Conservation (phyloP, 208 protist species). For the Acanthamoeba triangularis region DNA sequence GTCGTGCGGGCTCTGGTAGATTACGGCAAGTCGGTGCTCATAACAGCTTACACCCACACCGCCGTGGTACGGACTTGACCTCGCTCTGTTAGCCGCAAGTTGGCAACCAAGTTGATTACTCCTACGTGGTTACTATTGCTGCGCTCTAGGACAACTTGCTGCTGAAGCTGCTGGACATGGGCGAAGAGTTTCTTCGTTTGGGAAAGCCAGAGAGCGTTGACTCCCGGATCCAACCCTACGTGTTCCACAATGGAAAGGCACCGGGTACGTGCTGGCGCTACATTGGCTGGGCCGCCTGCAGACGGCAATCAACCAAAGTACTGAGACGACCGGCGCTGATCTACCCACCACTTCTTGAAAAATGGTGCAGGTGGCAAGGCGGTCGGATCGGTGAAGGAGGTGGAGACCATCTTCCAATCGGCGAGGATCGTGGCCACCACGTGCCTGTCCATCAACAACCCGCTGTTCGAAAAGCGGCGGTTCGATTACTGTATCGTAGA, state of each 20-base stretch:
- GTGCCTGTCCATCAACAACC: constrained; percentile 85
- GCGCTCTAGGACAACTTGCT: constrained; percentile 86
- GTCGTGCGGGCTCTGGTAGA: constrained; percentile 82
- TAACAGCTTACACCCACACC: constrained; percentile 90
- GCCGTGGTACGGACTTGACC: constrained; percentile 92
- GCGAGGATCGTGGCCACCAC: constrained; percentile 87
- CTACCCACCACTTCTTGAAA: background rate
- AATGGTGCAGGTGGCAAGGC: background rate
- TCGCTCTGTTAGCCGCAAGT: too few species aligned
- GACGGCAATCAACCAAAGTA: background rate
- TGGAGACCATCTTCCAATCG: constrained; percentile 71
- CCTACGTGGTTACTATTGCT: background rate
- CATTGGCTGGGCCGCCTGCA: background rate
- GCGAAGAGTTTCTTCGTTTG: constrained; percentile 87
- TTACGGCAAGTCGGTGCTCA: constrained; percentile 83
- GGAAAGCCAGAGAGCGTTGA: constrained; percentile 78
- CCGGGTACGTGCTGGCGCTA: constrained; percentile 21
- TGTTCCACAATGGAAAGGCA: constrained; percentile 64
- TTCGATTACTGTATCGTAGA: constrained; percentile 93
- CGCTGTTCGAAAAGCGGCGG: constrained; percentile 79
- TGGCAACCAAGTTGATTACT: too few species aligned
- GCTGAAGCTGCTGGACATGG: constrained; percentile 83
- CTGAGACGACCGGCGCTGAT: background rate
- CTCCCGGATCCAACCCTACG: constrained; percentile 67
- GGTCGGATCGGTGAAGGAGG: constrained; percentile 56